phyloP scores from a whole-genome alignment of 805 yeast species.

The Pichia heedii region DNA sequence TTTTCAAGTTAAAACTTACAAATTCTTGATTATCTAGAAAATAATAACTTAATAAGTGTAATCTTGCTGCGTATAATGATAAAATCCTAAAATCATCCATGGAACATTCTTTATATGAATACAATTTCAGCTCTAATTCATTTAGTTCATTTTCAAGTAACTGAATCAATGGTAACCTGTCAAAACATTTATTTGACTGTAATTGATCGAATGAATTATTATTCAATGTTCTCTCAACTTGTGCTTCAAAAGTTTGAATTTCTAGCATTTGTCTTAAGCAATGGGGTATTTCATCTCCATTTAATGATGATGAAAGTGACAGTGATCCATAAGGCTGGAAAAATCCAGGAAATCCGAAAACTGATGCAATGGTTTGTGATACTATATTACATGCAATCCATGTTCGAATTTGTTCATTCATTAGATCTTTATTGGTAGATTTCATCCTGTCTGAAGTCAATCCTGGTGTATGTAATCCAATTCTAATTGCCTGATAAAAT shows the following conservation, averaged over 20 bases:
- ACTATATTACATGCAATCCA: constrained; percentile 93
- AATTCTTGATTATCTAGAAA: constrained; percentile 56
- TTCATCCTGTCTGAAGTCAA: constrained; percentile 39
- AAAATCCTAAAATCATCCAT: constrained; percentile 65
- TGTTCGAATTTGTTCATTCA: constrained; percentile 75
- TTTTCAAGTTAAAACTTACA: constrained; percentile 49
- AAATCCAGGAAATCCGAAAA: constrained; percentile 92
- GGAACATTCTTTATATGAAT: constrained; percentile 29
- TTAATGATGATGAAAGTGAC: constrained; percentile 19
- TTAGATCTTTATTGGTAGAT: constrained; percentile 35
- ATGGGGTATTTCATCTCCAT: constrained; percentile 39
- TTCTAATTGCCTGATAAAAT: constrained; percentile 81
- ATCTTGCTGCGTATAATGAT: constrained; percentile 60
- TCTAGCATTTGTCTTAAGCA: constrained; percentile 70
- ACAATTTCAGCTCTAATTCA: constrained; percentile 56
- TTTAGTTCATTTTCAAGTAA: constrained; percentile 65
- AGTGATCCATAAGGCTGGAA: constrained; percentile 74
- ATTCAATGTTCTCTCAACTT: constrained; percentile 67
- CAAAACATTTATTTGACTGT: constrained; percentile 58
- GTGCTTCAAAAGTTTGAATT: constrained; percentile 80
- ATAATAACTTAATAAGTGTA: constrained; percentile 76
- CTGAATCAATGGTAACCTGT: constrained; percentile 64
- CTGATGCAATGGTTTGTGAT: constrained; percentile 81
- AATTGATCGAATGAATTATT: constrained; percentile 58
- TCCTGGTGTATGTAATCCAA: constrained; percentile 83